Evolutionary conservation across 108 stramenopile genomes (phyloP).

Genomic region (Conticribra weissflogii): DNA sequence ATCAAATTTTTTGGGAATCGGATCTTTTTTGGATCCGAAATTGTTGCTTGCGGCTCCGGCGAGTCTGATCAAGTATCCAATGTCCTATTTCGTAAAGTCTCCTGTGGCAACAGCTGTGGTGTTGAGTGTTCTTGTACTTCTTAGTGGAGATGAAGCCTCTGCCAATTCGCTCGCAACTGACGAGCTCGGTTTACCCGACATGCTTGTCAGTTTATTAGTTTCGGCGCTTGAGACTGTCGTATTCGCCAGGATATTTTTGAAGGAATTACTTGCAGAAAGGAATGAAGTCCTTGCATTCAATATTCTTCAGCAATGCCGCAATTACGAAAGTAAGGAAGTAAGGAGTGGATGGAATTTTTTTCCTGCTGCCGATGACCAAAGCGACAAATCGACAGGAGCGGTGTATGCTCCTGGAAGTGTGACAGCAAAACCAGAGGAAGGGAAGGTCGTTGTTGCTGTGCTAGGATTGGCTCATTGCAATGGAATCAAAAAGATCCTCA

Average conservation of each 20-base stretch:
- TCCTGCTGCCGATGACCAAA: constrained; percentile 13
- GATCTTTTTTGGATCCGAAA: constrained; percentile 60
- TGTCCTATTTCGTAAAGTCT: constrained; percentile 56
- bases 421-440: constrained; percentile 34
- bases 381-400: constrained; percentile 37
- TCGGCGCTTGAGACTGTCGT: constrained; percentile 56
- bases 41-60: constrained; percentile 55
- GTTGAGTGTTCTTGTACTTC: constrained; percentile 21
- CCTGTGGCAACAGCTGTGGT: constrained; percentile 43
- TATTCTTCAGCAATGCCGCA: constrained; percentile 51
- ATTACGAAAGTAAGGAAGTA: constrained; percentile 20
- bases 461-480: constrained; percentile 79
- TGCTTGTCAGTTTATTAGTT: constrained; percentile 25
- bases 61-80: constrained; percentile 61
- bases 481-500: constrained; percentile 65
- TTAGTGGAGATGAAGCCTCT: constrained; percentile 25
- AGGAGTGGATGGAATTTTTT: constrained; percentile 11
- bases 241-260: constrained; percentile 64
- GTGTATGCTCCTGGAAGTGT: constrained; percentile 46
- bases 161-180: constrained; percentile 21
- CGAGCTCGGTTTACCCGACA: constrained; percentile 16
- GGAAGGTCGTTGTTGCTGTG: constrained; percentile 64
- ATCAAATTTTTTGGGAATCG: constrained; percentile 45
- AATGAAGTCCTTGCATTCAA: constrained; percentile 61
- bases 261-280: constrained; percentile 65